Conservation (phyloP, 148 eudicot genomes). For the Persicaria maculosa region DNA sequence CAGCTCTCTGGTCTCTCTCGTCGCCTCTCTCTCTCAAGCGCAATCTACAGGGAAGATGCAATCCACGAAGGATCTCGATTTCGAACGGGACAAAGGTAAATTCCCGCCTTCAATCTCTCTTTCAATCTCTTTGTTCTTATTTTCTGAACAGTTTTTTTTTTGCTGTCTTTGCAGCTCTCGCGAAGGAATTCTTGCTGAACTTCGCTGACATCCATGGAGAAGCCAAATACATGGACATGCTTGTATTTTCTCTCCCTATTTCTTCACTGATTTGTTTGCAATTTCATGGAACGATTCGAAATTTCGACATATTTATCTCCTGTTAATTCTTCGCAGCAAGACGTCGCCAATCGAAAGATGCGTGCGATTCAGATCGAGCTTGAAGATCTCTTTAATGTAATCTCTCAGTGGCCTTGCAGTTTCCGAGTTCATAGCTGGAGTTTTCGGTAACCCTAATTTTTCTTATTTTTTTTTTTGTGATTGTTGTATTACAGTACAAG, state of each 20-base stretch:
- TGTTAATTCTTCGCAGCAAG: constrained; percentile 52
- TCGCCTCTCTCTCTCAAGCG: constrained; percentile 13
- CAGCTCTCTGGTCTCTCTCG: background rate
- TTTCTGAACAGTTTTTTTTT: constrained; percentile 1
- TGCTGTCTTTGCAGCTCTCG: constrained; percentile 35
- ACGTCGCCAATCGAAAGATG: constrained; percentile 76
- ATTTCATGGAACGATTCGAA: background rate
- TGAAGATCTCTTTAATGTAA: constrained; percentile 67
- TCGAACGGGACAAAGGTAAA: constrained; percentile 57
- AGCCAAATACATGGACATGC: constrained; percentile 62
- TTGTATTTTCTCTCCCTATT: constrained; percentile 32
- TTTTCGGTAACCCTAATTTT: constrained; percentile 12
- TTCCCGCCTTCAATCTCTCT: background rate
- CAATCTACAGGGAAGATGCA: constrained; percentile 21
- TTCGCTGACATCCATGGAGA: constrained; percentile 78
- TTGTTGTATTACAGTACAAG: constrained; percentile 46
- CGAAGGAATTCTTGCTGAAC: constrained; percentile 61
- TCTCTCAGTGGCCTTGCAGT: background rate
- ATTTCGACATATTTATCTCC: background rate
- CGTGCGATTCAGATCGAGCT: constrained; percentile 79
- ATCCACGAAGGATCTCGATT: constrained; percentile 45
- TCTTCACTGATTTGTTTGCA: background rate
- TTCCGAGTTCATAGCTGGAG: background rate
- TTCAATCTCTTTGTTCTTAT: background rate
- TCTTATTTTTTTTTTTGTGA: background rate